These are phyloP conservation scores for Pulveroboletus sp. DNA, from an alignment of 768 basidiomycete genomes.

Conservation along the genomic window DNA sequence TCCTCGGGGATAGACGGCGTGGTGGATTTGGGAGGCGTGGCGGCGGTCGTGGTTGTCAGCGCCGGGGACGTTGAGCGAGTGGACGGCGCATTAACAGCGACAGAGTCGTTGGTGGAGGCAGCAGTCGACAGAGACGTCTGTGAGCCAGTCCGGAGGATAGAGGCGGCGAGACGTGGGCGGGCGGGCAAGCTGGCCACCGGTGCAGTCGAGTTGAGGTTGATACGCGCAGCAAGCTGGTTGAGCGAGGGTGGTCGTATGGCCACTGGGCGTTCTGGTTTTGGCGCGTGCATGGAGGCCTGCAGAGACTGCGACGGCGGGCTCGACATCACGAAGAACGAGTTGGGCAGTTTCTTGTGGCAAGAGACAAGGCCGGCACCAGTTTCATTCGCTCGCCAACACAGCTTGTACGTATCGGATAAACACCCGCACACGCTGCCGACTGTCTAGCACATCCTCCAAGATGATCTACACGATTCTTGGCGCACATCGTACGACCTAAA, in stretches of 20 bases:
- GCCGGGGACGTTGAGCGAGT: conserved; percentile 68
- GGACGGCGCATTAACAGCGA: conserved; percentile 59
- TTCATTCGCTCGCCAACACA: background rate
- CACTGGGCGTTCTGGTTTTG: conserved; percentile 36
- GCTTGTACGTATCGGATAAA: background rate
- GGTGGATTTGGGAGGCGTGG: conserved; percentile 39
- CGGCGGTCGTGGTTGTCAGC: conserved; percentile 40
- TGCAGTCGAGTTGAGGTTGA: conserved; percentile 41
- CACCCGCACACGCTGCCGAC: too few species aligned
- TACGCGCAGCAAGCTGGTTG: conserved; percentile 78
- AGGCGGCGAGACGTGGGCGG: conserved; percentile 73
- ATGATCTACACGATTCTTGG: too few species aligned
- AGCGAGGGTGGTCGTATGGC: conserved; percentile 60
- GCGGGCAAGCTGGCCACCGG: conserved; percentile 28
- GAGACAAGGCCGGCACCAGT: conserved; percentile 11
- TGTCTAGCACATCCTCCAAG: background rate
- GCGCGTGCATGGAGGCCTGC: conserved; percentile 30
- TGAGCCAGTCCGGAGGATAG: conserved; percentile 58
- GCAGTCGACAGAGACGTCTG: conserved; percentile 50
- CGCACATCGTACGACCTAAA: too few species aligned
- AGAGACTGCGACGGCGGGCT: conserved; percentile 30
- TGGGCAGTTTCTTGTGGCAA: conserved; percentile 3
- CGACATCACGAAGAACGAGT: conserved; percentile 23
- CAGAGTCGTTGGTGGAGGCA: conserved; percentile 47
- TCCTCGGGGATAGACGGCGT: conserved; percentile 38